Evolutionary conservation across 2,329 filamentous ascomycete genomes (phyloP), one percentile per base, ranked within the genome.

Genomic region (Sporothrix protearum): DNA sequence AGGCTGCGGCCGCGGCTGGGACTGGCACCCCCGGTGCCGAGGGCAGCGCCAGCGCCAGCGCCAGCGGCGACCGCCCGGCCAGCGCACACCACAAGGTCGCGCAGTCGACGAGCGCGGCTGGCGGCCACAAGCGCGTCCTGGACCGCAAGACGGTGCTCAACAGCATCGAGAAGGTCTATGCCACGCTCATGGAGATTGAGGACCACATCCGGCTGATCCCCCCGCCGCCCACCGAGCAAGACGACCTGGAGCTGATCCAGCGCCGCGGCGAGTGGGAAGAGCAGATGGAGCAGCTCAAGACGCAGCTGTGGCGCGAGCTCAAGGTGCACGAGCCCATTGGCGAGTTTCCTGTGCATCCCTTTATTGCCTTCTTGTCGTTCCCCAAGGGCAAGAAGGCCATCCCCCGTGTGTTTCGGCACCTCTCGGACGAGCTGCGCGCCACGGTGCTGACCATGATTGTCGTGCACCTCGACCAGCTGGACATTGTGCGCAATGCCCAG

Each of bases 321-420:
- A 97, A 96, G 83, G 93, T 99, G 67, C 93, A 97, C 82, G 95
- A 97, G 79, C 94, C 94, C 0, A 96, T 97, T 76, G 91, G 88
- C 36, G 86, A 84, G 61, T 92, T 91, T 69, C 88, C 91, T 3
- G 85, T 89, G 22, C 96, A 99, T 80, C 96, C 96, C 0, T 99
- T 99, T 82, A 97, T 99, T 76, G 93, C 94, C 63, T 95, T 99
- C 80, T 84, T 99, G 63, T 97, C 94, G 4, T 96, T 96, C 78
- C 89, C 91, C 76, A 99, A 99, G 84, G 96, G 96, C 78, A 98
- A 97, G 84, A 97, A 96, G 83, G 93, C 92, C 1, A 93, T 99
- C 73, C 94, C 94, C 67, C 93, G 96, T 71, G 92, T 98, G 69
- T 98, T 98, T 87, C 91, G 94, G 57, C 93, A 97, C 78, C 92